Percentiles rank a stretch among this genome's conserved stretches.
Evolutionary conservation across 495 filamentous ascomycete genomes (phyloP).

Genomic region (Neurospora sp.): DNA sequence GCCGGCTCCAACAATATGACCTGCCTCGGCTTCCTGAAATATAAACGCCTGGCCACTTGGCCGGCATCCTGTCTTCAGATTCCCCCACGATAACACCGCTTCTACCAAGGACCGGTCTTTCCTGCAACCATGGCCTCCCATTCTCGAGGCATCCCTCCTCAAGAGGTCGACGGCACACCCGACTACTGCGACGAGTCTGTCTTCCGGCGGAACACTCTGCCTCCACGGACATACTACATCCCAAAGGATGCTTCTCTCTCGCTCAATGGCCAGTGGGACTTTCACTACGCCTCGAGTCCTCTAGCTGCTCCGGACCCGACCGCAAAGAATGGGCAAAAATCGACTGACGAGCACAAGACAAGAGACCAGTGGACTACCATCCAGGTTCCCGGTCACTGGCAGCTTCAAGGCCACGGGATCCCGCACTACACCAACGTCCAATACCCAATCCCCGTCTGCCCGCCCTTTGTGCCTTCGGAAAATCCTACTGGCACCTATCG

Average conservation of each 20-base stretch:
- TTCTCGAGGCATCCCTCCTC: conserved; percentile 4
- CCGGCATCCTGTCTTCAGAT: neutral
- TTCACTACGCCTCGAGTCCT: conserved; percentile 43
- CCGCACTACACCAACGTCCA: conserved; percentile 53
- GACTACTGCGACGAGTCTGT: conserved; percentile 25
- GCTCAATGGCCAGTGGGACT: conserved; percentile 52
- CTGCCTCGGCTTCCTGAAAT: neutral
- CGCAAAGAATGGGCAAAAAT: neutral
- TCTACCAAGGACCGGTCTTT: neutral
- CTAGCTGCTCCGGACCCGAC: conserved; percentile 33
- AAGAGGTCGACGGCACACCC: conserved; percentile 10
- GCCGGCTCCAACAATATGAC: neutral
- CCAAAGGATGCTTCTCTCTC: conserved; percentile 29
- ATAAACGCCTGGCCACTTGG: neutral
- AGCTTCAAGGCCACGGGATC: conserved; percentile 52
- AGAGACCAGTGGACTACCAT: conserved; percentile 38
- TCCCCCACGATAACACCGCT: neutral
- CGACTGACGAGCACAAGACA: conserved; percentile 3
- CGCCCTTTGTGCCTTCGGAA: conserved; percentile 45
- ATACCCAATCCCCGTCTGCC: conserved; percentile 50
- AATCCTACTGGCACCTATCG: conserved; percentile 57
- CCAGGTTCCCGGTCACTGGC: conserved; percentile 56
- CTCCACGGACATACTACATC: conserved; percentile 40
- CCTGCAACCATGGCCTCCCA: neutral
- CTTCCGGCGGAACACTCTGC: conserved; percentile 40